Conservation (phyloP, 192 early-diverging fungal genomes). For the Rhizophagus prolifer region DNA sequence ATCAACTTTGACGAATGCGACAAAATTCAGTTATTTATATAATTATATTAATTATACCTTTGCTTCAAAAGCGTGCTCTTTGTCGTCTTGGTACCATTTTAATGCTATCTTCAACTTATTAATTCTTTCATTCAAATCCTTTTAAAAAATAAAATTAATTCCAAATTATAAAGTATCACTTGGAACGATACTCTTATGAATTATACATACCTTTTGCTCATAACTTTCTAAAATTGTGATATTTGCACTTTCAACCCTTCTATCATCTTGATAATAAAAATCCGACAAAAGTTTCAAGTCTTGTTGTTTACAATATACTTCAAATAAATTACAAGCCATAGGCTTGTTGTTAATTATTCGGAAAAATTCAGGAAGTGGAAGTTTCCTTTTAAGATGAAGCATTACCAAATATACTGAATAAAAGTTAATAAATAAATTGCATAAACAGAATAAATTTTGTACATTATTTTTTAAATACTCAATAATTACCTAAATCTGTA, state of each 20-base stretch:
- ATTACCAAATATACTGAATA: conserved; percentile 82
- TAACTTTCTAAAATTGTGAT: conserved; percentile 54
- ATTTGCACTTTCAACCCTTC: conserved; percentile 63
- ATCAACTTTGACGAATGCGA: background rate
- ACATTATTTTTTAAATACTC: background rate
- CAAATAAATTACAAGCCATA: conserved; percentile 81
- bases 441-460: background rate
- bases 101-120: conserved; percentile 70
- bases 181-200: background rate
- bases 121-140: conserved; percentile 59
- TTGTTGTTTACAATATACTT: conserved; percentile 79
- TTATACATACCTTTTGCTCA: conserved; percentile 37
- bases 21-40: background rate
- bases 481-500: conserved; percentile 75
- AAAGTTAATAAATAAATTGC: background rate
- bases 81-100: conserved; percentile 76
- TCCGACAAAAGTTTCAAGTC: conserved; percentile 78
- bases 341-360: conserved; percentile 75
- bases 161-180: background rate
- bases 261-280: conserved; percentile 98
- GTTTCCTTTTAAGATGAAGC: conserved; percentile 84
- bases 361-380: conserved; percentile 88
- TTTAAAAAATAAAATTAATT: background rate
- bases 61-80: conserved; percentile 67
- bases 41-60: conserved; percentile 46